Evolutionary conservation across 352 stramenopile genomes (phyloP), one percentile per base, ranked within the genome.

Genomic region (Globisporangium apiculatum): DNA sequence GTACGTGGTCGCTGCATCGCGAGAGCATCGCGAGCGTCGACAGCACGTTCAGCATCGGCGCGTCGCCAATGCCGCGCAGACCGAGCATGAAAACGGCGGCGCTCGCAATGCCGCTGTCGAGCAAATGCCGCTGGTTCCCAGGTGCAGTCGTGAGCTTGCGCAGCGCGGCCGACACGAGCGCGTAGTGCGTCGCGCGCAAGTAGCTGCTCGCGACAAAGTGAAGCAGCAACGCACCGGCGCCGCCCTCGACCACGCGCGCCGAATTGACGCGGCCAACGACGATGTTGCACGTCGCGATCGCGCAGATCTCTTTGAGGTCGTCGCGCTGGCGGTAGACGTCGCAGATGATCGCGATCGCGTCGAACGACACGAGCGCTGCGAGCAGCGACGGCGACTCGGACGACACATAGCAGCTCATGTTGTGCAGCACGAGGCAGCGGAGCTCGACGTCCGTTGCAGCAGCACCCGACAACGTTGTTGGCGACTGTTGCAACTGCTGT

Each of bases 371-470:
- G 5, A 92, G 72, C 15, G 55, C 36, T 5, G 71, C 71, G n/a
- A 87, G 66, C 2, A 46, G 41, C 7, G 51, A 42, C 12, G 41
- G 9, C 4, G 43, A 2, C 5, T 36, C 46, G 43, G 58, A 51
- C 2, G 43, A 2, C 5, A 42, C 46, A 37, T 61, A 51, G 15
- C 82, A 92, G 55, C 76, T 92, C 18, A 90, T 55, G 55, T 92
- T 92, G 68, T 92, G 80, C 11, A 92, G 67, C 11, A 86, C 73
- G n/a, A 86, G 58, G 36, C 72, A 81, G 53, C 77, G 83, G 6
- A 92, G 52, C 65, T 84, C 79, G 9, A 75, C 53, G 42, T 75
- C 64, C 2, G 51, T 57, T 7, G 45, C 60, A 12, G 47, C 49
- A 31, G 24, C 24, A 31, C 24, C 24, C 5, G 57, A 18, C 4